Conservation (phyloP, 139 green algal species). For the Chlamydomonas schloesseri region DNA sequence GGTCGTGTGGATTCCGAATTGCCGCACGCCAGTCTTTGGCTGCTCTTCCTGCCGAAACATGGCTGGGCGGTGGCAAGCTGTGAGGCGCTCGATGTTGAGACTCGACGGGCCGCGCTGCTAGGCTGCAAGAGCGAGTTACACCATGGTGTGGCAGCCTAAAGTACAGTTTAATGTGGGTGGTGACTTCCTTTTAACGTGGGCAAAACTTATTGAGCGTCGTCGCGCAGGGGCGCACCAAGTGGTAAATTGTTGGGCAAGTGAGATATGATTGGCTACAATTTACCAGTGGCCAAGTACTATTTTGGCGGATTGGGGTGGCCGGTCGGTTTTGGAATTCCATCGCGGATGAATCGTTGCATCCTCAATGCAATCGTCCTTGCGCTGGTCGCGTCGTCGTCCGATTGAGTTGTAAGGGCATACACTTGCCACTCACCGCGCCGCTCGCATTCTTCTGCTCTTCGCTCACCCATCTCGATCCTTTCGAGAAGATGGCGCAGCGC, state of each 20-base stretch:
- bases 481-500: background rate
- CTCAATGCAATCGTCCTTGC: too few species aligned
- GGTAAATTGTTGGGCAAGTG: too few species aligned
- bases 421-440: too few species aligned
- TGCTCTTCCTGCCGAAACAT: background rate
- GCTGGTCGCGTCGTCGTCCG: too few species aligned
- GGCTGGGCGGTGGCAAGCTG: background rate
- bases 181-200: background rate
- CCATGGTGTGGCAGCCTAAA: background rate
- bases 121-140: too few species aligned
- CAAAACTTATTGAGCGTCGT: background rate
- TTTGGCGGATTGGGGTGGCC: too few species aligned
- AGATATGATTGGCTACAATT: too few species aligned
- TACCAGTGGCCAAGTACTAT: too few species aligned
- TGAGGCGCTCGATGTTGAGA: background rate
- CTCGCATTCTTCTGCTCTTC: background rate
- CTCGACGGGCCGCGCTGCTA: too few species aligned
- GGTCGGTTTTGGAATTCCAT: too few species aligned
- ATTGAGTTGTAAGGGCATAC: background rate
- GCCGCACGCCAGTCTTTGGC: background rate
- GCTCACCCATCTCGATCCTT: background rate
- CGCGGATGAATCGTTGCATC: too few species aligned
- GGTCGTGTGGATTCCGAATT: background rate
- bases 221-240: too few species aligned
- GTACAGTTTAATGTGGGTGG: background rate